Base-by-base conservation (phyloP, 2,329 filamentous ascomycete genomes). In the Aspergillus terreus region DNA sequence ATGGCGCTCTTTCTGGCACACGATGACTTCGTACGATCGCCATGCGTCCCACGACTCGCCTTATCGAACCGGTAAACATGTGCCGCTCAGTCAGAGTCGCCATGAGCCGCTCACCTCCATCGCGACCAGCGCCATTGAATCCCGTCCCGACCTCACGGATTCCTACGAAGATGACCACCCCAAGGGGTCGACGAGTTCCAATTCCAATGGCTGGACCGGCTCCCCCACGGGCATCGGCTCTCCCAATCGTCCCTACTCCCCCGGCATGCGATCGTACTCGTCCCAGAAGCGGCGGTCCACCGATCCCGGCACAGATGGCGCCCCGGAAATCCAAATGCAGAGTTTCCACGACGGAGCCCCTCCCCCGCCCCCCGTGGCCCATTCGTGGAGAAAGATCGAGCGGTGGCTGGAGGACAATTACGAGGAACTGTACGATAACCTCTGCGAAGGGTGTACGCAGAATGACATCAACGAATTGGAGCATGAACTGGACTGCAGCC, bases 391-490 rank as follows among this genome's bases (percentile, higher is more conserved):
- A 68, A 88, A 92, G 71, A 96, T 99, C 67, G 92, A 97, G 69
- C 80, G 82, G 38, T 99, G 94, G 94, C 82, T 89, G 50, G 94
- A 97, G 65, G 89, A 94, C 56, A 90, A 97, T 73, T 99, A 96
- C 71, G 88, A 90, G 53, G 94, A 99, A 73, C 82, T 99, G 27
- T 94, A 80, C 63, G 94, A 99, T 72, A 92, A 99, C 70, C 78
- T 99, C 32, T 88, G 92, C 69, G 92, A 96, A 71, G 91, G 90
- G 27, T 91, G 88, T 67, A 97, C 94, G 4, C 80, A 84, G 66
- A 99, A 99, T 73, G 94, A 99, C 67, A 79, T 99, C 67, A 97
- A 96, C 71, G 94, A 97, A 72, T 78, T 99, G 48, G 94, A 99
- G 75, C 91, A 97, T 72, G 88, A 95, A 71, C 80, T 99, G 46